Evolutionary conservation across 106 monocot species (phyloP).

Genomic region (Apostasia shenzhenica): DNA sequence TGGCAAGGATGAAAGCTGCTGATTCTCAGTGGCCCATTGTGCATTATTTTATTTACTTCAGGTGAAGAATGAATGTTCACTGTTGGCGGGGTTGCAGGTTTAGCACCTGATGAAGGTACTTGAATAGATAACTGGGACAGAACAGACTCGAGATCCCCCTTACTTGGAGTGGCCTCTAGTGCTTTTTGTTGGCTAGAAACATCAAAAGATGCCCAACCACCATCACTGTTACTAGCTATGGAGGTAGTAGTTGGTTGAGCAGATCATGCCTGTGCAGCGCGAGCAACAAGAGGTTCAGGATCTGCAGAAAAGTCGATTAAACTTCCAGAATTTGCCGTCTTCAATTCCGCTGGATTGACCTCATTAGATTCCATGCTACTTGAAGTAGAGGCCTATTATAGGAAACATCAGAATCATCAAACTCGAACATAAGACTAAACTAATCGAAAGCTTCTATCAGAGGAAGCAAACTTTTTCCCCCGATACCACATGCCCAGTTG

Average conservation of each 20-base stretch:
- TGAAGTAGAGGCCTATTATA: conserved; percentile 29
- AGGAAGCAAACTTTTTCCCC: too few species aligned
- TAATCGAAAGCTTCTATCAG: too few species aligned
- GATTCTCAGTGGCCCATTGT: conserved; percentile 12
- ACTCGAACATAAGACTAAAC: too few species aligned
- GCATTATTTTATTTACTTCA: conserved; percentile 8
- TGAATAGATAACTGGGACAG: conserved; percentile 7
- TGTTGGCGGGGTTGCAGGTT: conserved; percentile 1
- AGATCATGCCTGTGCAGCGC: conserved; percentile 6
- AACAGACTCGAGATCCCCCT: conserved; percentile 8
- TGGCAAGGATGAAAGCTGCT: conserved; percentile 1
- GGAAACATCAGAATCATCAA: too few species aligned
- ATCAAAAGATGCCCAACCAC: conserved; percentile 43
- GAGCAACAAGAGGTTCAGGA: conserved; percentile 40
- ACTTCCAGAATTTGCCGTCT: conserved; percentile 41
- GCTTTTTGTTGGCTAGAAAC: conserved; percentile 5
- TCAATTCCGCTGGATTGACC: conserved; percentile 38
- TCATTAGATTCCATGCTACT: conserved; percentile 44
- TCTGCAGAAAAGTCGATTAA: conserved; percentile 82
- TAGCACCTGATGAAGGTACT: conserved; percentile 7
- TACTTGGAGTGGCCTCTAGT: conserved; percentile 9
- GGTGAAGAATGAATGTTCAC: conserved; percentile 1
- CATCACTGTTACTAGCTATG: conserved; percentile 12
- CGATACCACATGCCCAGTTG: too few species aligned
- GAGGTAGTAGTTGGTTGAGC: conserved; percentile 4